Evolutionary conservation across 2,329 filamentous ascomycete species (phyloP).

Genomic region (Aureobasidium sp.): DNA sequence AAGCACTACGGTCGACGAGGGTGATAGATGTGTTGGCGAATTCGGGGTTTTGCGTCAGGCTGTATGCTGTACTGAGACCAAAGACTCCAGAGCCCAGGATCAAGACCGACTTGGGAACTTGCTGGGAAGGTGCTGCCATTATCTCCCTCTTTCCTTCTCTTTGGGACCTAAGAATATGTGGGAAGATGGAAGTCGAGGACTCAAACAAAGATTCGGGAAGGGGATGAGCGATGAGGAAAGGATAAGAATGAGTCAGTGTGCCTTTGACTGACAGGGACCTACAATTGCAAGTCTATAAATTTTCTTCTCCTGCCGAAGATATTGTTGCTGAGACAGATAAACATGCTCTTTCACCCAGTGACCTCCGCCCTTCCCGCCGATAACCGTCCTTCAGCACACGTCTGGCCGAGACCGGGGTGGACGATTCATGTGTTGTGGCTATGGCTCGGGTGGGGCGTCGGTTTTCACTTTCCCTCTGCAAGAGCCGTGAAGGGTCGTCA

Average conservation of each 20-base stretch:
- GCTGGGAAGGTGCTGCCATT: conserved; percentile 13
- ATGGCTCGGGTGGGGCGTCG: conserved; percentile 4
- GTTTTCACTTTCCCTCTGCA: neutral
- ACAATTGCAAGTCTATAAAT: neutral
- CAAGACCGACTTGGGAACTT: conserved; percentile 37
- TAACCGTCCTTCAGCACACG: neutral
- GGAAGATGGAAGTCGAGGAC: neutral
- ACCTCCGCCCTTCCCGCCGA: conserved; percentile 2
- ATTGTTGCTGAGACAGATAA: neutral
- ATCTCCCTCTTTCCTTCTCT: neutral
- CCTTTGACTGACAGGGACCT: neutral
- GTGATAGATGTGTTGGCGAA: conserved; percentile 49
- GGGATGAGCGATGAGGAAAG: neutral
- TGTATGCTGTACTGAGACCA: conserved; percentile 59
- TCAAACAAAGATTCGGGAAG: neutral
- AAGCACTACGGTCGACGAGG: conserved; percentile 50
- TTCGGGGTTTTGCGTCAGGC: conserved; percentile 56
- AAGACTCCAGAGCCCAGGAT: conserved; percentile 50
- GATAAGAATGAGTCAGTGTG: neutral
- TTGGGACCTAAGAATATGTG: neutral
- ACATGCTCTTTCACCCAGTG: conserved; percentile 2
- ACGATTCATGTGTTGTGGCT: conserved; percentile 1
- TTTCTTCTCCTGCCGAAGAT: neutral
- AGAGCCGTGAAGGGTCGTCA: neutral
- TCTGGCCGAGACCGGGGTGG: conserved; percentile 8